phyloP scores from a whole-genome alignment of 805 yeast genomes.

The Candida hispaniensis region DNA sequence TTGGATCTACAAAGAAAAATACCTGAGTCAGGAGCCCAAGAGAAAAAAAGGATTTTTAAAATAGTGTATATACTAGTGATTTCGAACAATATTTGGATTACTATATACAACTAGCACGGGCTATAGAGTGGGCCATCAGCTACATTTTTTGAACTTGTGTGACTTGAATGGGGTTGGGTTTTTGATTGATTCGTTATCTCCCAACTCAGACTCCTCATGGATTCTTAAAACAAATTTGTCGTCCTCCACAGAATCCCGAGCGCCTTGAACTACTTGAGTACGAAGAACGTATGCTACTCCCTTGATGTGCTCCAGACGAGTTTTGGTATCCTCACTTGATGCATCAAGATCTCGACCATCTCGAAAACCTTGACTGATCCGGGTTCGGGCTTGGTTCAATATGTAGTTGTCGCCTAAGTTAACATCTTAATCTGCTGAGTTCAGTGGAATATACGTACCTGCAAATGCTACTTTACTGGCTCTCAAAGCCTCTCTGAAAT shows the following conservation, averaged over 20 bases:
- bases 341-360: conserved; percentile 20
- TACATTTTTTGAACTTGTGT: conserved; percentile 1
- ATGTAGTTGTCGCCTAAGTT: conserved; percentile 22
- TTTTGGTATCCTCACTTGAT: conserved; percentile 39
- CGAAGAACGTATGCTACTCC: conserved; percentile 63
- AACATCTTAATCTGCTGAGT: conserved; percentile 2
- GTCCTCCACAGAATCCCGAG: conserved; percentile 24
- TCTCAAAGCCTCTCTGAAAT: conserved; percentile 25
- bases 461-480: conserved; percentile 29
- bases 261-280: conserved; percentile 82
- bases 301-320: conserved; percentile 46
- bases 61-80: too few species aligned
- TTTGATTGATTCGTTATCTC: conserved; percentile 76
- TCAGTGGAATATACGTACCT: conserved; percentile 19
- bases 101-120: too few species aligned
- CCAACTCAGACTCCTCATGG: conserved; percentile 75
- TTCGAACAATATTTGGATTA: too few species aligned
- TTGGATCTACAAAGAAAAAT: conserved; percentile 68
- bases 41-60: conserved; percentile 16
- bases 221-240: conserved; percentile 43
- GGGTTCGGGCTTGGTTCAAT: conserved; percentile 18
- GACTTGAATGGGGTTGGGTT: conserved; percentile 24
- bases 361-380: conserved; percentile 20
- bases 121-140: too few species aligned
- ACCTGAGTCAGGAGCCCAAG: conserved; percentile 28